Base-by-base conservation (phyloP, 306 rosid species). In the Cucumis hystrix region DNA sequence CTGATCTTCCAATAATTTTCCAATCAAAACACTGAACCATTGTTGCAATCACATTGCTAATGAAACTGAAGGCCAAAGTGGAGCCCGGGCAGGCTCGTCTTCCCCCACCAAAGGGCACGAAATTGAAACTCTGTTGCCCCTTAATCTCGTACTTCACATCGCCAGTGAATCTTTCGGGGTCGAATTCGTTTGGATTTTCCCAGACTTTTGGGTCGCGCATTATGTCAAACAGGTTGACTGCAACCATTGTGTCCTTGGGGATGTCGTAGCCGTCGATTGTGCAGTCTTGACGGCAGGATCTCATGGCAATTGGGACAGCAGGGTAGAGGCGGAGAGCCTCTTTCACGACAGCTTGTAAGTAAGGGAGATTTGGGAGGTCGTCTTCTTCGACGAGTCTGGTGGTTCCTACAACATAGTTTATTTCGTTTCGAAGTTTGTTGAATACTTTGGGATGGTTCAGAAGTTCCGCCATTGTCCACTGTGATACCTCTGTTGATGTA, bases 1-100 rank as follows among this genome's bases (percentile, higher is more conserved):
- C 54, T 73, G 37, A 4, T 33, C 2, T 55, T 2, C 78, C 78
- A 74, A 74, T 55, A 55, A 74, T n/a, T 17, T 74, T 74, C 78
- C 78, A 74, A 74, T 74, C 78, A 33, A 74, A 74, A 28, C 78
- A 74, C 18, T 74, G 78, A 21, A 74, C 78, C 63, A 74, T 51
- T 25, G 78, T 16, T 8, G 78, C 78, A 52, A 55, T 33, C 51
- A 52, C 52, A 3, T 18, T 74, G 30, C 64, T 55, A 10, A 74
- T 55, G 41, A 74, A 74, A 20, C 17, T 7, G 30, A 74, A 74
- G 10, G 64, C 78, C 64, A 74, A 20, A 0, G 64, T 74, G 1
- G 78, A 74, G 23, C 78, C 78, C 18, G 78, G 78, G 40, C 61
- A 73, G 3, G 21, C 68, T n/a, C 68, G 3, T 33, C 68, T 33